Base-by-base conservation (phyloP, 192 early-diverging fungal species). In the Rhizoclosmatium sp. region DNA sequence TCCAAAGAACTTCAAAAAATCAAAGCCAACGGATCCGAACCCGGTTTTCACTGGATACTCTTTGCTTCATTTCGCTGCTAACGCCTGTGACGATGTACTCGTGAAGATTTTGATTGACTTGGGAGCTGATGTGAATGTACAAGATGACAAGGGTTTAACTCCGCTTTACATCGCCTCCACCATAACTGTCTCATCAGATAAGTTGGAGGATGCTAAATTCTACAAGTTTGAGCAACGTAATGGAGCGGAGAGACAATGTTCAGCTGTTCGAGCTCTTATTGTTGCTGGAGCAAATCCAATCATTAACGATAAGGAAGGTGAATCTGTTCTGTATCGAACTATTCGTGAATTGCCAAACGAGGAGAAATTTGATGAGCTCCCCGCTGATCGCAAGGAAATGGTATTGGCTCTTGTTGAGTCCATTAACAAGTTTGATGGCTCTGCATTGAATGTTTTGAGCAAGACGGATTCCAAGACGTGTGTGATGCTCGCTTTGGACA, bases 61-160 rank as follows among this genome's bases (percentile, higher is more conserved):
- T 1, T 54, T 78, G 5, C 71, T 83, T 61, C 78, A 81, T 49
- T 60, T 80, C 2, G 82, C 82, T 23, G 68, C 69, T 41, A 7
- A n/a, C 14, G 19, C 39, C n/a, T 71, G 73, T 31, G n/a, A 69
- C 40, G 39, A 4, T 3, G 42, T 39, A 0, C 48, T 76, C 5
- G 78, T 83, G 40, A 21, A 41, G 40, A n/a, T 76, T 44, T 49
- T 83, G 44, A 74, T 46, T 7, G 71, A 71, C 41, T 16, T 7
- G 51, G 40, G 69, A 10, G 39, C 64, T 23, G 47, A n/a, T 23
- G n/a, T 21, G 10, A 56, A 75, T 62, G 66, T 7, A 21, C 40
- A 68, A 46, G 66, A 68, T 31, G 66, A 44, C 44, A 14, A 46
- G 59, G 49, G 49, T 4, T 9, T 19, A 41, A 76, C 75, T 2